phyloP scores from a whole-genome alignment of 208 protist genomes.

The Trypanosoma rangeli region DNA sequence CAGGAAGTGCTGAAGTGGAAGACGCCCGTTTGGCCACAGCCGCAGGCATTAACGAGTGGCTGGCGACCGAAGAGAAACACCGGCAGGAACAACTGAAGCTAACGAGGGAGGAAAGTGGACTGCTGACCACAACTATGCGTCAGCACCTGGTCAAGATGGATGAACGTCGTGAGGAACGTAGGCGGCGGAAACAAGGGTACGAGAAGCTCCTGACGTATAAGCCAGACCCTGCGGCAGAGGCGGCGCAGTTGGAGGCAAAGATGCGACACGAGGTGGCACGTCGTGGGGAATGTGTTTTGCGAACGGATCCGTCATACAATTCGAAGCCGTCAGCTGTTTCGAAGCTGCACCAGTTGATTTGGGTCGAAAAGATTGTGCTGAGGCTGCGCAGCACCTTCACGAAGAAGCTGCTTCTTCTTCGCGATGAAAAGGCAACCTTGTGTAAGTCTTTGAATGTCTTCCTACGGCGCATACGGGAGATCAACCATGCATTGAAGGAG shows the following conservation, averaged over 20 bases:
- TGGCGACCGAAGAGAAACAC: conserved; percentile 3
- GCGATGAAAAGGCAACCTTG: conserved; percentile 84
- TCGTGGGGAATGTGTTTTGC: conserved; percentile 95
- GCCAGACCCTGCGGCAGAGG: conserved; percentile 84
- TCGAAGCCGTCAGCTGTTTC: conserved; percentile 90
- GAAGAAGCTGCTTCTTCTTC: conserved; percentile 79
- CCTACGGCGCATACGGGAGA: conserved; percentile 62
- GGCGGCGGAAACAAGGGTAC: conserved; percentile 66
- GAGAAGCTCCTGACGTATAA: conserved; percentile 58
- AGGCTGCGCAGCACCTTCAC: conserved; percentile 91
- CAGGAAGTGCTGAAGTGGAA: neutral
- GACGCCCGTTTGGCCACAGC: conserved; percentile 9
- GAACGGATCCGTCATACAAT: conserved; percentile 88
- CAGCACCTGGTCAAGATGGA: conserved; percentile 91
- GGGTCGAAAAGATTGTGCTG: conserved; percentile 87
- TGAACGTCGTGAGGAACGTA: conserved; percentile 75
- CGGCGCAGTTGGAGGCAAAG: conserved; percentile 58
- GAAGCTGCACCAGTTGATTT: conserved; percentile 93
- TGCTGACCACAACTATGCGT: conserved; percentile 64
- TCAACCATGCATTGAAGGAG: conserved; percentile 73
- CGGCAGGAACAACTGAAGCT: conserved; percentile 1
- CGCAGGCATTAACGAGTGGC: conserved; percentile 8
- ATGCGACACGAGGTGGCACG: conserved; percentile 63
- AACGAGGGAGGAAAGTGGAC: conserved; percentile 11
- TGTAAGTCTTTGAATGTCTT: conserved; percentile 71